Conservation (phyloP, 176 grass and related monocot species). For the Lolium multiflorum region DNA sequence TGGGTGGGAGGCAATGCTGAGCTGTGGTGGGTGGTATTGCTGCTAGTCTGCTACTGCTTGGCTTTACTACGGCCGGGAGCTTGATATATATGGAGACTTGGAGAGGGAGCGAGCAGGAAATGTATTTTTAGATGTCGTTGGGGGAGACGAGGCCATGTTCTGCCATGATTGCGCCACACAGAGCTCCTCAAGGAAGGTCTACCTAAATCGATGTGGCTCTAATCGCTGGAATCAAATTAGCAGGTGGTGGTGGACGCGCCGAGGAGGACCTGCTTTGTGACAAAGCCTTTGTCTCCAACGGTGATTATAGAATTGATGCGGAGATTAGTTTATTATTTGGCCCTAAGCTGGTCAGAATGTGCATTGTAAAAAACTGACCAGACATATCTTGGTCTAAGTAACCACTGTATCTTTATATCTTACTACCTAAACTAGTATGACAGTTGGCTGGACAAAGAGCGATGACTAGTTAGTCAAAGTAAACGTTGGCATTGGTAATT, state of each 20-base stretch:
- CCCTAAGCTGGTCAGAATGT: background rate
- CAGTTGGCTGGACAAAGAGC: background rate
- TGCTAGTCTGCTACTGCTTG: background rate
- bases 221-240: conserved; percentile 14
- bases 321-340: background rate
- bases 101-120: background rate
- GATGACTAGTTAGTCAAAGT: background rate
- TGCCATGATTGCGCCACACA: conserved; percentile 63
- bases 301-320: background rate
- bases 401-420: background rate
- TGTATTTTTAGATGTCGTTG: conserved; percentile 36
- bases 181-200: conserved; percentile 51
- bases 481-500: background rate
- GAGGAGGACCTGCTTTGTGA: background rate
- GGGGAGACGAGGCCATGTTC: conserved; percentile 66
- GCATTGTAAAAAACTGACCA: background rate
- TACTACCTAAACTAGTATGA: background rate
- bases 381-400: background rate
- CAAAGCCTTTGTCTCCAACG: background rate
- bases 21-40: conserved; percentile 34
- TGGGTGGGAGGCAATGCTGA: conserved; percentile 27
- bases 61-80: background rate
- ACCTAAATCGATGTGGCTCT: conserved; percentile 41
- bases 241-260: background rate
- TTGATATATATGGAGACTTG: conserved; percentile 13